Percentiles rank a stretch among this genome's conserved stretches.
phyloP scores from a whole-genome alignment of 2,329 filamentous ascomycete genomes.

The Botrytis tulipae region DNA sequence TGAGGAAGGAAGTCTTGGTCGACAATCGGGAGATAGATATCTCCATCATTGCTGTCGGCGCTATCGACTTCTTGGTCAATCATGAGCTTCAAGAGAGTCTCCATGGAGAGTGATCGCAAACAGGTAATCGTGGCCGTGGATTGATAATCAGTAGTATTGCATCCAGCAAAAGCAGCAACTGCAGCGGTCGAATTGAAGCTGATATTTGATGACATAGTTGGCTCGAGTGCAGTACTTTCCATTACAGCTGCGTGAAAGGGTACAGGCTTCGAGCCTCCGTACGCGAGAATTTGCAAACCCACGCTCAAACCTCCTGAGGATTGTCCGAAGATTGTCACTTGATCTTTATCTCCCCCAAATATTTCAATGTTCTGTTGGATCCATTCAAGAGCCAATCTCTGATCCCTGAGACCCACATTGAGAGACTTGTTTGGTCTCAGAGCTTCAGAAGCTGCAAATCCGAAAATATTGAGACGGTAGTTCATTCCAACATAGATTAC shows the following conservation, averaged over 20 bases:
- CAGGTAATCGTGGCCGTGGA: conserved; percentile 46
- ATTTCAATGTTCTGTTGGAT: conserved; percentile 54
- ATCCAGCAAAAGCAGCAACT: conserved; percentile 45
- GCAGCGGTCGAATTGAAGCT: conserved; percentile 47
- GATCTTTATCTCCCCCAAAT: conserved; percentile 57
- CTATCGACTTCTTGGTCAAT: conserved; percentile 42
- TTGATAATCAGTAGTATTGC: conserved; percentile 44
- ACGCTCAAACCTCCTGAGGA: conserved; percentile 50
- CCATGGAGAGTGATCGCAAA: conserved; percentile 45
- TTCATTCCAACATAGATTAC: conserved; percentile 59
- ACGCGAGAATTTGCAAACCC: conserved; percentile 50
- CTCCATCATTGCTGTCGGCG: conserved; percentile 49
- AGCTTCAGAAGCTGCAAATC: conserved; percentile 62
- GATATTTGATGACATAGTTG: conserved; percentile 49
- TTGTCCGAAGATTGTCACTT: conserved; percentile 61
- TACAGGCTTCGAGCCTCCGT: conserved; percentile 44
- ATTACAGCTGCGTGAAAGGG: conserved; percentile 49
- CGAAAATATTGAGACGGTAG: conserved; percentile 53
- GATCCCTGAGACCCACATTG: conserved; percentile 41
- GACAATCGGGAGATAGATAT: conserved; percentile 51
- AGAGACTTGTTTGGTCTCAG: conserved; percentile 38
- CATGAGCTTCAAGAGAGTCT: conserved; percentile 46
- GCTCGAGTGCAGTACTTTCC: conserved; percentile 51
- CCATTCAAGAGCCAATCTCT: conserved; percentile 51
- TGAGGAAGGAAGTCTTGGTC: conserved; percentile 51